Conservation (phyloP, 2,329 filamentous ascomycete genomes). For the Teratosphaeria zuluensis region DNA sequence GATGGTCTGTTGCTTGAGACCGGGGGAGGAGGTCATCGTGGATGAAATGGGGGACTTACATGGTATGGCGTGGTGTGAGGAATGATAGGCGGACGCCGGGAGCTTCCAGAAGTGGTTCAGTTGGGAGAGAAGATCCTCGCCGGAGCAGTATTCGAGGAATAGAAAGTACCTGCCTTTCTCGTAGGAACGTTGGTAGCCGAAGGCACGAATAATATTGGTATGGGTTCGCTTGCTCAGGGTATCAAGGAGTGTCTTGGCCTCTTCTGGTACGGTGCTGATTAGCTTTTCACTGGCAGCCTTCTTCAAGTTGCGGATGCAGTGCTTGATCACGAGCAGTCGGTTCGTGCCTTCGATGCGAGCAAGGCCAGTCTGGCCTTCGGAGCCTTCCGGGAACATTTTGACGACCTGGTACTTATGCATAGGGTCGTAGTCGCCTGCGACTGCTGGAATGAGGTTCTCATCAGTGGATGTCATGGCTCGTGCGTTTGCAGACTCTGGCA, state of each 20-base stretch:
- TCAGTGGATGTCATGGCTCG: background rate
- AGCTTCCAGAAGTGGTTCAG: background rate
- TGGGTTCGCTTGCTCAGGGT: background rate
- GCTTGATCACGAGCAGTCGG: constrained; percentile 1
- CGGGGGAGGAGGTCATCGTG: background rate
- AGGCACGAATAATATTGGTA: background rate
- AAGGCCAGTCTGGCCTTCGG: background rate
- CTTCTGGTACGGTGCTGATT: background rate
- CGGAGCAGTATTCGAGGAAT: background rate
- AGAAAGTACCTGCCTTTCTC: background rate
- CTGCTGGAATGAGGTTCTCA: background rate
- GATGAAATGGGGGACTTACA: background rate
- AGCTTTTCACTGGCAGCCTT: background rate
- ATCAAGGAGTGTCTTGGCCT: background rate
- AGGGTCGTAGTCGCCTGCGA: background rate
- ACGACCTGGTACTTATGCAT: background rate
- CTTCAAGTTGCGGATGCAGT: background rate
- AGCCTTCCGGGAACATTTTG: background rate
- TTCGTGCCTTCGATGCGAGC: background rate
- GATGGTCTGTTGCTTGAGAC: background rate
- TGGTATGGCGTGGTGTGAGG: background rate
- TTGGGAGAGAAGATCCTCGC: background rate
- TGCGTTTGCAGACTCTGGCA: background rate
- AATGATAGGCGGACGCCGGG: background rate
- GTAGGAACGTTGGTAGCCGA: background rate